Evolutionary conservation across 2,329 filamentous ascomycete species (phyloP), one percentile per base, ranked within the genome.

Genomic region (Neopestalotiopsis sp.): DNA sequence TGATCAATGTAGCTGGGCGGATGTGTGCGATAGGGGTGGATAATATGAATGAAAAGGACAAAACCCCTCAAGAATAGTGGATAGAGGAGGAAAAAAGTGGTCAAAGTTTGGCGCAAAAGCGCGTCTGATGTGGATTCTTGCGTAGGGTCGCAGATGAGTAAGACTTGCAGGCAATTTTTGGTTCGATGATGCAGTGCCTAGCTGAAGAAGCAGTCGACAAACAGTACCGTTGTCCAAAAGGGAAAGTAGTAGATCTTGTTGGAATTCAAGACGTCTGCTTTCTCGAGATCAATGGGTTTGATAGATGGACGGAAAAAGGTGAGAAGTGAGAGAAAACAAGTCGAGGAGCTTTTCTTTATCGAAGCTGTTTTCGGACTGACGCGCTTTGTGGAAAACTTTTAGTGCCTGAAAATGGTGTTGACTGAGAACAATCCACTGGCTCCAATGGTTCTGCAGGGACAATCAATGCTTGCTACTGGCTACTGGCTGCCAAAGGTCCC

Each of bases 371-470:
- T 64, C 61, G 40, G 61, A 49, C 61, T 28, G 61, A 64, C 61
- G 61, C 61, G 61, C 61, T 49, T 62, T 45, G 61, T 64, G 61
- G 34, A 64, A 64, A 28, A 64, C 32, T 64, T 64, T 64, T 64
- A 64, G 61, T 62, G 61, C 61, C 61, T 49, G 38, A 45, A 64
- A 64, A 64, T 52, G 28, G 42, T 28, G 17, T 64, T 42, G 28
- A 24, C 17, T 14, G 59, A n/a, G 59, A 20, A 62, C 59, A 62
- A 62, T 64, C 61, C 61, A 63, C 42, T 63, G 40, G n/a, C 24
- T 28, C 24, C 34, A 38, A 38, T 38, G 10, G 34, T 10, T 38
- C 38, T 24, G n/a, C 61, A 45, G n/a, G 34, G 20, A 28, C 24
- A 28, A 28, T 28, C 59, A 40, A 62, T 62, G n/a, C 24, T 52